phyloP scores from a whole-genome alignment of 345 rosid genomes.

The Eucalyptus dawsonii region DNA sequence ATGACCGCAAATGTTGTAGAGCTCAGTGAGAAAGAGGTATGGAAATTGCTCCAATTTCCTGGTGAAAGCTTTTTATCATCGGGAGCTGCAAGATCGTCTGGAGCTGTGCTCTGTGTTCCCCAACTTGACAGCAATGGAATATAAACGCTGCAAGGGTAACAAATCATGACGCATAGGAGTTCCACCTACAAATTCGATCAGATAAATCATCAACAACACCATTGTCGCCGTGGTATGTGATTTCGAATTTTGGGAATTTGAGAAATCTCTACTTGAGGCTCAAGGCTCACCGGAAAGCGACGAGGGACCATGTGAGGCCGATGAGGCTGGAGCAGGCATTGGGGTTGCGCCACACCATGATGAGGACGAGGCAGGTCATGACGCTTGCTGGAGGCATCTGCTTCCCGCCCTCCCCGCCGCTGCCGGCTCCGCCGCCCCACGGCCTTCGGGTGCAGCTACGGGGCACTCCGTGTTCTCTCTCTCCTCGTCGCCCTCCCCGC shows the following conservation, averaged over 20 bases:
- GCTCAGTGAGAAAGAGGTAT: neutral
- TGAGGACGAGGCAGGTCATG: slow-evolving; percentile 79
- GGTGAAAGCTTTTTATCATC: neutral
- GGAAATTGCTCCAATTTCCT: neutral
- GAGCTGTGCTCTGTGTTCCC: neutral
- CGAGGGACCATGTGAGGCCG: slow-evolving; percentile 85
- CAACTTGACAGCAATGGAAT: neutral
- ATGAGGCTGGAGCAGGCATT: slow-evolving; percentile 93
- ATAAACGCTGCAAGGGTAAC: too few species aligned
- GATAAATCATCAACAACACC: too few species aligned
- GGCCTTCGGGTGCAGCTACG: slow-evolving; percentile 15
- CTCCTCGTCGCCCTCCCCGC: slow-evolving; percentile 11
- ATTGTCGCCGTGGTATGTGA: too few species aligned
- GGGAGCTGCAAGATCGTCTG: neutral
- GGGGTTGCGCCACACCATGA: slow-evolving; percentile 90
- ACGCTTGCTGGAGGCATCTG: slow-evolving; percentile 90
- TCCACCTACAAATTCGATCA: too few species aligned
- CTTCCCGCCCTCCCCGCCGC: neutral
- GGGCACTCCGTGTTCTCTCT: slow-evolving; percentile 33
- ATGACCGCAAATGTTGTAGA: neutral
- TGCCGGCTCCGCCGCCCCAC: neutral
- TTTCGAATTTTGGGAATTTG: too few species aligned
- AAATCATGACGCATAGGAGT: too few species aligned
- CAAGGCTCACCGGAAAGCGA: slow-evolving; percentile 47
- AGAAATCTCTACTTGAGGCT: too few species aligned